These are phyloP conservation scores for Aspergillus haitiensis DNA, from an alignment of 495 filamentous ascomycete genomes.

Conservation along the genomic window DNA sequence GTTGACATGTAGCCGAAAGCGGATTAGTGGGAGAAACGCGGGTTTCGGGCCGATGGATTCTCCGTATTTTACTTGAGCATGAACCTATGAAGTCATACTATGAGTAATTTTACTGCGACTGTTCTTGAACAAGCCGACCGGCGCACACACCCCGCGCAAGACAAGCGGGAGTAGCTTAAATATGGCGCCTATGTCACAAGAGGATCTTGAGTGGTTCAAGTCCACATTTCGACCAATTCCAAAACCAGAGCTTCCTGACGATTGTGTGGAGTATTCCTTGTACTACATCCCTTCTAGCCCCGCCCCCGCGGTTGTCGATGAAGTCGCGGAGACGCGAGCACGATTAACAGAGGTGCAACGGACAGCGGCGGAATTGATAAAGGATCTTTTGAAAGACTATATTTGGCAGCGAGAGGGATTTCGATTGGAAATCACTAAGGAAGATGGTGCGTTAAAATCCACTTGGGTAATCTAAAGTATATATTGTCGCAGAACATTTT, in stretches of 20 bases:
- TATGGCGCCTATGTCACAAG: slow-evolving; percentile 49
- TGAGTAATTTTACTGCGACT: slow-evolving; percentile 19
- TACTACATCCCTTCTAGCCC: slow-evolving; percentile 58
- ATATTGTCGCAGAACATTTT: not conserved
- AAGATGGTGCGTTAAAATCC: slow-evolving; percentile 50
- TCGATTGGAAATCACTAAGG: slow-evolving; percentile 57
- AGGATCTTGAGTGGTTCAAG: slow-evolving; percentile 52
- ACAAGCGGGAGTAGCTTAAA: not conserved
- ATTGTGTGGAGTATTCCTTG: slow-evolving; percentile 83
- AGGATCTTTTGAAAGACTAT: slow-evolving; percentile 70
- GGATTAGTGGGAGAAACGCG: slow-evolving; percentile 35
- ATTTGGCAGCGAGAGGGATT: slow-evolving; percentile 94
- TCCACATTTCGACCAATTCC: slow-evolving; percentile 59
- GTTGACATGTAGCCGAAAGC: slow-evolving; percentile 46
- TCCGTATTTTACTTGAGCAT: slow-evolving; percentile 32
- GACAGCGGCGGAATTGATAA: slow-evolving; percentile 60
- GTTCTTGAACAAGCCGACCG: not conserved
- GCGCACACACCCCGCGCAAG: not conserved
- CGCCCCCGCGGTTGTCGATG: slow-evolving; percentile 48
- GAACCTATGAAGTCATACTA: slow-evolving; percentile 41
- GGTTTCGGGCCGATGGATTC: slow-evolving; percentile 26
- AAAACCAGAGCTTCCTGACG: slow-evolving; percentile 72
- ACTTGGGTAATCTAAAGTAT: not conserved
- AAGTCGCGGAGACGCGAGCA: slow-evolving; percentile 52
- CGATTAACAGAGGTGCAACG: slow-evolving; percentile 71